phyloP scores from a whole-genome alignment of 371 early-diverging fungal genomes.

The Lichtheimia ornata region DNA sequence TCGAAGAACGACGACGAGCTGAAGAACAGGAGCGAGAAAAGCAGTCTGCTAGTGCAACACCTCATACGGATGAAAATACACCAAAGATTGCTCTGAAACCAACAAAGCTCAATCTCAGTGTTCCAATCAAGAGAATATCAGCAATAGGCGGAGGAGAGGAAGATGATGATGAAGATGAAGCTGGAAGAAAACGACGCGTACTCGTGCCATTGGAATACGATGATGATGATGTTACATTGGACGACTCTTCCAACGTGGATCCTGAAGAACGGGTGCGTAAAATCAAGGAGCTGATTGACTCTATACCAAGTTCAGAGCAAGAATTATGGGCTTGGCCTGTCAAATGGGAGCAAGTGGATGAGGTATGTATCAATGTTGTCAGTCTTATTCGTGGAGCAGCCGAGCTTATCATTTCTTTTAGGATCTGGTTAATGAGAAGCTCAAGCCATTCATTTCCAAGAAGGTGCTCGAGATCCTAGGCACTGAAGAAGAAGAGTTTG shows the following conservation, averaged over 20 bases:
- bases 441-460: constrained; percentile 75
- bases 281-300: constrained; percentile 67
- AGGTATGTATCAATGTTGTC: constrained; percentile 37
- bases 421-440: constrained; percentile 59
- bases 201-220: constrained; percentile 64
- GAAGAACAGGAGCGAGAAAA: constrained; percentile 16
- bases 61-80: constrained; percentile 22
- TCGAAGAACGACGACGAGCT: constrained; percentile 36
- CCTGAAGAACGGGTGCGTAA: constrained; percentile 61
- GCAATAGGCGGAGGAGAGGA: constrained; percentile 52
- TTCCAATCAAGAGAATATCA: constrained; percentile 44
- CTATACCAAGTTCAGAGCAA: constrained; percentile 79
- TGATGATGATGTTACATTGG: constrained; percentile 35
- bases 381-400: too few species aligned
- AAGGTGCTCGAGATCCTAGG: constrained; percentile 79
- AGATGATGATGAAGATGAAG: constrained; percentile 61
- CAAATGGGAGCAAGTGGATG: constrained; percentile 77
- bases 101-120: constrained; percentile 51
- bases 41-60: constrained; percentile 4
- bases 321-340: constrained; percentile 76
- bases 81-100: constrained; percentile 41
- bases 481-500: constrained; percentile 72
- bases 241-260: constrained; percentile 13
- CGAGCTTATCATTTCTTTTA: constrained; percentile 12
- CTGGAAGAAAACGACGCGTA: constrained; percentile 56